A percentile compares a stretch with the other conserved stretches of the same genome.
phyloP scores from a whole-genome alignment of 768 basidiomycete genomes.

The Psilocybe cyanescens region DNA sequence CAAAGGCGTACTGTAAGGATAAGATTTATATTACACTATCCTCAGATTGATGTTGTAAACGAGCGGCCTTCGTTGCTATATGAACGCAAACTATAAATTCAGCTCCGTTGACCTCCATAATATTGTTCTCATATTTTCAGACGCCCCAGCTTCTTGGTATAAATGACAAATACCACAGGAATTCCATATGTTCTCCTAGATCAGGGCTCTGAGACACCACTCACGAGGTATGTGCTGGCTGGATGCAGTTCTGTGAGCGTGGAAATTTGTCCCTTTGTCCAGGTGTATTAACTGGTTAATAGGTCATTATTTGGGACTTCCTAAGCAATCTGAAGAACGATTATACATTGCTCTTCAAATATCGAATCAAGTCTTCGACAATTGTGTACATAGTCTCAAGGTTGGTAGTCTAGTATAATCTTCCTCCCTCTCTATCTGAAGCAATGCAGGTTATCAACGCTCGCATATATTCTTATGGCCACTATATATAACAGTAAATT shows the following conservation, averaged over 20 bases:
- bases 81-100: no score
- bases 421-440: neutral
- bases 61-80: no score
- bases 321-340: constrained; percentile 12
- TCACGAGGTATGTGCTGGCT: neutral
- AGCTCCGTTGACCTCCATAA: no score
- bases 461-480: neutral
- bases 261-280: neutral
- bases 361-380: constrained; percentile 3
- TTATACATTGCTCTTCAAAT: neutral
- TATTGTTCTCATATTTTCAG: no score
- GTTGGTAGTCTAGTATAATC: neutral
- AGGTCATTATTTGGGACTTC: constrained; percentile 16
- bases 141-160: no score
- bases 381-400: constrained; percentile 8
- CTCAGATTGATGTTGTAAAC: no score
- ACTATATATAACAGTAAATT: neutral
- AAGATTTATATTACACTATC: no score
- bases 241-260: neutral
- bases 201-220: no score
- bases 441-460: neutral
- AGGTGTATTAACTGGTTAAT: neutral
- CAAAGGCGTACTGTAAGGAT: no score
- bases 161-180: no score
- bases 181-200: no score